These are phyloP conservation scores for Hanseniaspora meyeri DNA, from an alignment of 805 yeast species.

Conservation along the genomic window DNA sequence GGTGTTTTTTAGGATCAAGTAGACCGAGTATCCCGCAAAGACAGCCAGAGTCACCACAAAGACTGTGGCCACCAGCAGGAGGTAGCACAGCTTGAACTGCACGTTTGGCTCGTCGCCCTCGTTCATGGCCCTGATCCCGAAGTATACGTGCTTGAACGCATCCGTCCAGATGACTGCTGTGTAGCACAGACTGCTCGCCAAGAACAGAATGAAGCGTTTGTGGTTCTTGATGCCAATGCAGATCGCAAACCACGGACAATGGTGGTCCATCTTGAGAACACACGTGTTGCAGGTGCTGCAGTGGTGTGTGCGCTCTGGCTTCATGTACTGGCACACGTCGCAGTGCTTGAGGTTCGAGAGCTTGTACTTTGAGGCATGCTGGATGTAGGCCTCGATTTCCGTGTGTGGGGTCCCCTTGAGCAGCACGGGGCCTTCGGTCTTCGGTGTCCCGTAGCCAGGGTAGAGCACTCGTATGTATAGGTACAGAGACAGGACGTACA, in stretches of 20 bases:
- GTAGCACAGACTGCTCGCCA: slow-evolving; percentile 42
- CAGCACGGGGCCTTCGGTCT: background rate
- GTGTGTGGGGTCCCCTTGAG: background rate
- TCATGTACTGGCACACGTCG: slow-evolving; percentile 27
- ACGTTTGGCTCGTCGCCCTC: slow-evolving; percentile 37
- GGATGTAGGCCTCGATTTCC: background rate
- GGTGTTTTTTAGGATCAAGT: slow-evolving; percentile 47
- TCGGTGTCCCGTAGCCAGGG: slow-evolving; percentile 4
- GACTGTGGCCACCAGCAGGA: slow-evolving; percentile 42
- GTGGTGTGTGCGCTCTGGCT: slow-evolving; percentile 82
- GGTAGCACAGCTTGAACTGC: slow-evolving; percentile 44
- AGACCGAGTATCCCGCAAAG: slow-evolving; percentile 47
- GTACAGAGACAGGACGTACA: background rate
- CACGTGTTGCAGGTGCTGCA: slow-evolving; percentile 63
- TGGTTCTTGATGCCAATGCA: slow-evolving; percentile 79
- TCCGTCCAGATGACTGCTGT: slow-evolving; percentile 31
- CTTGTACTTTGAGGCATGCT: background rate
- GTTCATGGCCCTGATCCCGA: slow-evolving; percentile 26
- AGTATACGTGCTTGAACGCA: background rate
- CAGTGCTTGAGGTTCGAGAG: slow-evolving; percentile 7
- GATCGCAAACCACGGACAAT: slow-evolving; percentile 85
- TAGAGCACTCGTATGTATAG: background rate
- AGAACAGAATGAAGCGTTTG: slow-evolving; percentile 65
- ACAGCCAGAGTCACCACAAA: slow-evolving; percentile 44
- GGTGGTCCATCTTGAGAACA: slow-evolving; percentile 82